Conservation (phyloP, 768 basidiomycete genomes). For the Leucosporidium scottii region DNA sequence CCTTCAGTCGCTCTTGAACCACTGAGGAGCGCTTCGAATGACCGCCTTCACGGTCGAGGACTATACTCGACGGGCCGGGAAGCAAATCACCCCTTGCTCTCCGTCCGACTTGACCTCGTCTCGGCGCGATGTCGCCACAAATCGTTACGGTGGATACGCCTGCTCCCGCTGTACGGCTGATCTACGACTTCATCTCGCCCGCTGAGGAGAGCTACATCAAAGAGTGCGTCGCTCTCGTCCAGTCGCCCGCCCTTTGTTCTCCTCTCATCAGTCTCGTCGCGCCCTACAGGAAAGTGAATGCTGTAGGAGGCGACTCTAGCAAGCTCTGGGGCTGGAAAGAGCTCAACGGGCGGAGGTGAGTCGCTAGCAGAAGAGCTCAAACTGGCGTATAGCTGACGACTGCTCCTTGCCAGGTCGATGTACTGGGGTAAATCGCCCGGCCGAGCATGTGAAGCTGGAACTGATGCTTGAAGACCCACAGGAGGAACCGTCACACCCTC, state of each 20-base stretch:
- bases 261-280: neutral
- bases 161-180: neutral
- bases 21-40: too few species aligned
- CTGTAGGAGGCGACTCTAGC: constrained; percentile 9
- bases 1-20: too few species aligned
- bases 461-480: constrained; percentile 34
- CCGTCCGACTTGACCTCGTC: too few species aligned
- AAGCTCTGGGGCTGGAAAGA: constrained; percentile 38
- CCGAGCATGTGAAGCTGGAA: neutral
- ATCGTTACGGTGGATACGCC: neutral
- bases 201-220: constrained; percentile 30
- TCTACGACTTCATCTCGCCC: constrained; percentile 28
- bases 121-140: too few species aligned
- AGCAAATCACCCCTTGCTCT: too few species aligned
- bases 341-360: constrained; percentile 35
- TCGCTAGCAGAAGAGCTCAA: neutral
- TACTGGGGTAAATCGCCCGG: constrained; percentile 39
- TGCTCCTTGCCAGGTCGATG: constrained; percentile 20
- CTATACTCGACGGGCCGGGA: too few species aligned
- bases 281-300: constrained; percentile 10
- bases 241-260: rapidly evolving
- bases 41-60: too few species aligned
- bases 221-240: constrained; percentile 2
- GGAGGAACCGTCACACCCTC: constrained; percentile 64
- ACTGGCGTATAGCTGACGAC: neutral